Evolutionary conservation across 1,139 yeast genomes (phyloP), one percentile per base, ranked within the genome.

Genomic region (Debaryomyces sp.): DNA sequence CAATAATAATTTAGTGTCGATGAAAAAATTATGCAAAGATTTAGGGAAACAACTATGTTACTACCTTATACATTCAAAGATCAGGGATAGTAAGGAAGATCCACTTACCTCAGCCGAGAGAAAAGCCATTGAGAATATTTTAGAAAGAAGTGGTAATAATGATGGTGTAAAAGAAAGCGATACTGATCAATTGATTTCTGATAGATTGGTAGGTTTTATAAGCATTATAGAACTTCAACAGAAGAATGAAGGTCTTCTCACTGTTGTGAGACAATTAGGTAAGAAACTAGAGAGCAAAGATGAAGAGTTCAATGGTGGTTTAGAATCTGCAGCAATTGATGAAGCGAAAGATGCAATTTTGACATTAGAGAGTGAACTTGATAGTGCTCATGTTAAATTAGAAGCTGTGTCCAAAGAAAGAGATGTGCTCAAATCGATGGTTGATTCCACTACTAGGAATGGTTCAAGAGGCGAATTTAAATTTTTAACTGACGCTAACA

Each of bases 271-370:
- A 52, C 81, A 81, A 46, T 73, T 92, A 29, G 92, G 94, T 9
- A 74, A 77, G 42, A 80, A 82, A 58, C 72, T 91, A 54, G 97
- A 92, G 60, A 64, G 72, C 4, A 70, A 74, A 47, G 75, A 77
- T 40, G 73, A 70, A 48, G 66, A 78, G 50, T 75, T 75, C 35
- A 69, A 70, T 13, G 63, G 59, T 45, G 68, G 61, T 13, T 58
- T 80, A 32, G 89, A 84, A 59, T 76, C 80, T n/a, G 71, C 76
- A 9, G 88, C 87, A 0, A 75, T 86, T 8, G 78, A 77, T 45
- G 95, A 87, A 55, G 96, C 97, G 3, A 84, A 84, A 51, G 84
- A 84, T 42, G 94, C 96, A 0, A 87, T 92, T 40, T 65, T 81
- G 32, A 77, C 84, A 2, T 71, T 92, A 47, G 85, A 88, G 62